A percentile compares a stretch with the other conserved stretches of the same genome.
Evolutionary conservation across 1,284 basidiomycete genomes (phyloP).

Genomic region (Melampsora abietis-canadensis): DNA sequence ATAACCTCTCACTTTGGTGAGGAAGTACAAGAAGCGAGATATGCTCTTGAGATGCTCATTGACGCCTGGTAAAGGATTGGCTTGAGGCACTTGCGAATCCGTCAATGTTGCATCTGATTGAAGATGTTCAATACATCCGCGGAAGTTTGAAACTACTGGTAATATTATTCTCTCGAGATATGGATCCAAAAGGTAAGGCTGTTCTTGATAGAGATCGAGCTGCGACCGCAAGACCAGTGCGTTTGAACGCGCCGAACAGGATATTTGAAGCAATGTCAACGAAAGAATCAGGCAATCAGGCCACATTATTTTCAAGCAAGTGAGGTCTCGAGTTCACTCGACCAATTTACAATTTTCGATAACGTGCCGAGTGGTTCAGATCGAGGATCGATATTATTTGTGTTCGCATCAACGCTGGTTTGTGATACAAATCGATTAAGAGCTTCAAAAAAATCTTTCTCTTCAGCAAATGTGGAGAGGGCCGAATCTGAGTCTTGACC

Average conservation of each 20-base stretch:
- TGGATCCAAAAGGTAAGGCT: slow-evolving; percentile 92
- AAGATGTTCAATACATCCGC: slow-evolving; percentile 59
- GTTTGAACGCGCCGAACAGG: too few relatives aligned
- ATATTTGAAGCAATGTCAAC: slow-evolving; percentile 1
- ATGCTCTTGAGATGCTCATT: slow-evolving; percentile 57
- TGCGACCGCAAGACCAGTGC: slow-evolving; percentile 52
- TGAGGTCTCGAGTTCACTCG: not conserved
- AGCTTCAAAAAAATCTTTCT: slow-evolving; percentile 22
- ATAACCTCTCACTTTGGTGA: slow-evolving; percentile 84
- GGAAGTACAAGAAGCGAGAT: slow-evolving; percentile 70
- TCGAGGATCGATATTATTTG: not conserved
- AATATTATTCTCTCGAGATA: slow-evolving; percentile 76
- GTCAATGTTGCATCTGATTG: slow-evolving; percentile 53
- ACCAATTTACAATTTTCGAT: not conserved
- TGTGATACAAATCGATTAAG: slow-evolving; percentile 21
- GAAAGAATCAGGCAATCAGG: not conserved
- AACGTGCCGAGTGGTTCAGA: slow-evolving; percentile 1
- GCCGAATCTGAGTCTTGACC: not conserved
- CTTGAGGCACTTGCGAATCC: too few relatives aligned
- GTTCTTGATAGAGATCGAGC: slow-evolving; percentile 89
- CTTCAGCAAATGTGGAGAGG: slow-evolving; percentile 18
- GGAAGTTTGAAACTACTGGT: slow-evolving; percentile 70
- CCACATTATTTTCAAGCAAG: not conserved
- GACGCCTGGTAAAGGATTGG: slow-evolving; percentile 40
- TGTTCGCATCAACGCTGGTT: not conserved